Base-by-base conservation (phyloP, 2,329 filamentous ascomycete species). In the Neodidymelliopsis sp. region DNA sequence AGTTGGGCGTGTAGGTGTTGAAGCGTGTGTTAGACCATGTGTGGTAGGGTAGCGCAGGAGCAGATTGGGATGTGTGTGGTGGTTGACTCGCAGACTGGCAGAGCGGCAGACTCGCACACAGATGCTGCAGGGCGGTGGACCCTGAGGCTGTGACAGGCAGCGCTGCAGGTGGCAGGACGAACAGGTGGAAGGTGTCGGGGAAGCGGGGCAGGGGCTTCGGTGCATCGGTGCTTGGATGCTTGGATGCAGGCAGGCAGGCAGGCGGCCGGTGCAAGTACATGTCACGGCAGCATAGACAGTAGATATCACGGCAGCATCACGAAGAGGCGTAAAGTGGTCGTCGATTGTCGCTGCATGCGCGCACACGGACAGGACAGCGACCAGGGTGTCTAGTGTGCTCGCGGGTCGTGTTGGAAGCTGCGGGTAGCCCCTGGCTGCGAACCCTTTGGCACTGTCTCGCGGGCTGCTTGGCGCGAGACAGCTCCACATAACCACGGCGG, bases 401-500 rank as follows among this genome's bases (percentile, higher is more conserved):
- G 18, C 12, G 28, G 28, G 16, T 30, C 13, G n/a, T 45, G 41
- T 45, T 30, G 36, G 33, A 45, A 25, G n/a, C n/a, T n/a, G n/a
- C 15, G 15, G 13, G 37, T n/a, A 7, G 18, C 31, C 31, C 30
- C 29, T 34, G 40, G 40, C 10, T 16, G 30, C 12, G 20, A 41
- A 31, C 19, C 27, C 13, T n/a, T 31, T 16, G 19, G 38, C 38
- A 18, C 37, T 24, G 39, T 34, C 39, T 34, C 39, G 45, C 19
- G 33, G 16, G 2, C 3, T 5, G 12, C 45, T 49, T 49, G 45
- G 45, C 45, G 23, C n/a, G n/a, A n/a, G n/a, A n/a, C n/a, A 18
- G 30, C 33, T 49, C 44, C 44, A 36, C 44, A 41, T 41, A 35
- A 41, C 29, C 30, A 39, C 36, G 11, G 25, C 8, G 42, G 36